Percentiles rank a stretch among this genome's conserved stretches.
phyloP scores from a whole-genome alignment of 345 rosid species.

The Eutrema heterophyllum region DNA sequence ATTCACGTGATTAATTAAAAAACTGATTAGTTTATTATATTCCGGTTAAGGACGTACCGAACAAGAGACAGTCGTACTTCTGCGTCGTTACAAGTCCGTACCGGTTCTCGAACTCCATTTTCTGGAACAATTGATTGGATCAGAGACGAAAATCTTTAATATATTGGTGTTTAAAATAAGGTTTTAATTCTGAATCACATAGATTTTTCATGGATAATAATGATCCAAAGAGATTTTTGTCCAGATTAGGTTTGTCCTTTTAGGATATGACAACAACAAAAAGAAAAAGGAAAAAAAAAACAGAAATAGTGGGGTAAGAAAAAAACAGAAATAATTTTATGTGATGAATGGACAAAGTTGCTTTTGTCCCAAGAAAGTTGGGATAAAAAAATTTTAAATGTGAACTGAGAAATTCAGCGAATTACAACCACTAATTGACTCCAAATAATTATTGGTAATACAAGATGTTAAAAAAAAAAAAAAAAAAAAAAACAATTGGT shows the following conservation, averaged over 20 bases:
- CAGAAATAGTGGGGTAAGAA: too few species aligned
- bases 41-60: conserved; percentile 44
- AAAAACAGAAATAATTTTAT: conserved; percentile 11
- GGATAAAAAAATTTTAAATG: conserved; percentile 13
- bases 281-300: neutral
- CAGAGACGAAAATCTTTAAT: neutral
- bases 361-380: conserved; percentile 19
- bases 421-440: conserved; percentile 24
- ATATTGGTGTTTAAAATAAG: conserved; percentile 15
- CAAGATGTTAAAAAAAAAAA: too few species aligned
- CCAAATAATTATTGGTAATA: neutral
- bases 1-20: neutral
- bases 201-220: conserved; percentile 13
- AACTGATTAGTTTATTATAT: neutral
- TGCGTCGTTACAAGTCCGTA: conserved; percentile 34
- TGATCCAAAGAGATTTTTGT: neutral
- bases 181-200: conserved; percentile 14
- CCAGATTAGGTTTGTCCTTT: conserved; percentile 9
- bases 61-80: conserved; percentile 73
- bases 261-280: neutral
- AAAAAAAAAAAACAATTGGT: neutral
- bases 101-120: conserved; percentile 52
- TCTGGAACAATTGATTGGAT: conserved; percentile 23
- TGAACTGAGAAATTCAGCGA: conserved; percentile 14
- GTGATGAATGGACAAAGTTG: conserved; percentile 29